Evolutionary conservation across 2,329 filamentous ascomycete genomes (phyloP).

Genomic region (Drechslerella dactyloides): DNA sequence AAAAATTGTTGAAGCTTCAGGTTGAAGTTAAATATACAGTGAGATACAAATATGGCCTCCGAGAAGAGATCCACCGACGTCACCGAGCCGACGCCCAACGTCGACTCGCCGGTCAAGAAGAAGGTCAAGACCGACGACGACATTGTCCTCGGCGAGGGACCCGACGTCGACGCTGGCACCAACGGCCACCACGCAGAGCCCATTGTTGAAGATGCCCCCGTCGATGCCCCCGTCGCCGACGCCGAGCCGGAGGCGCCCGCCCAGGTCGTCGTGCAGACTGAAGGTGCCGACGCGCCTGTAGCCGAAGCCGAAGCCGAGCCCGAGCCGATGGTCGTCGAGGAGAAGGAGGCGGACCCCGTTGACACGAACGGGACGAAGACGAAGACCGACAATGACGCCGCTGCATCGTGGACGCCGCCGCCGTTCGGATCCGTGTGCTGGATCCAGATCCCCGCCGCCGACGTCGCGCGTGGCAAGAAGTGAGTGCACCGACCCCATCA

Average conservation of each 20-base stretch:
- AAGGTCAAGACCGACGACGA: slow-evolving; percentile 43
- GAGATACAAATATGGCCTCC: slow-evolving; percentile 13
- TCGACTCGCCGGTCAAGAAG: slow-evolving; percentile 46
- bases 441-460: slow-evolving; percentile 40
- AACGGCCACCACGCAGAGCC: slow-evolving; percentile 20
- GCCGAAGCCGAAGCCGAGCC: neutral
- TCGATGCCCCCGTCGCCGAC: slow-evolving; percentile 13
- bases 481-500: slow-evolving; percentile 7
- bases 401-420: slow-evolving; percentile 38
- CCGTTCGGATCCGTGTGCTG: slow-evolving; percentile 43
- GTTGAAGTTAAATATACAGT: too few relatives aligned
- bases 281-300: neutral
- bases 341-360: neutral
- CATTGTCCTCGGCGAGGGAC: neutral
- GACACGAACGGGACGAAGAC: slow-evolving; percentile 41
- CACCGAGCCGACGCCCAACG: slow-evolving; percentile 45
- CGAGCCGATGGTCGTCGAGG: slow-evolving; percentile 4
- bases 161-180: slow-evolving; percentile 9
- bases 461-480: slow-evolving; percentile 34
- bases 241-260: neutral
- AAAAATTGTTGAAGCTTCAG: neutral
- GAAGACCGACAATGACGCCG: slow-evolving; percentile 25
- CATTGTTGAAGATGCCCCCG: neutral
- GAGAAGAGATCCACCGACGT: slow-evolving; percentile 46
- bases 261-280: neutral